These are phyloP conservation scores for Chaetomium tenue DNA, from an alignment of 495 filamentous ascomycete genomes.

Conservation along the genomic window DNA sequence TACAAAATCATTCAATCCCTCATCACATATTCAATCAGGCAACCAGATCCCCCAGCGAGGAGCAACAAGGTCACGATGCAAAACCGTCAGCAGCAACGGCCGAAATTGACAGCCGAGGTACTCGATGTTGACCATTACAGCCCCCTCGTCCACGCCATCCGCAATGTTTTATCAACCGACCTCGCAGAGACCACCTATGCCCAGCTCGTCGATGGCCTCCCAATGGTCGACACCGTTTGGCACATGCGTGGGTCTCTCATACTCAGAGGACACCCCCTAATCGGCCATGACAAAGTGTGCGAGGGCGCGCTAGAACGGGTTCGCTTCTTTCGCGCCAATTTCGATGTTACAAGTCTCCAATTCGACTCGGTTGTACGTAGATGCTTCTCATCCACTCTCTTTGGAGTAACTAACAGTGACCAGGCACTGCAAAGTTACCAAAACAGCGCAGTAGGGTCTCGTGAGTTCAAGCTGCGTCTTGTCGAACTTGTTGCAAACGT, in stretches of 20 bases:
- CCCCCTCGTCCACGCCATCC: not conserved
- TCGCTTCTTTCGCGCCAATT: not conserved
- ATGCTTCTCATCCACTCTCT: no score
- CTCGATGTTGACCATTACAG: conserved; percentile 7
- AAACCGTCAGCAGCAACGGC: not conserved
- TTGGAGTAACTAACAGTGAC: not conserved
- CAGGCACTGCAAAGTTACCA: conserved; percentile 16
- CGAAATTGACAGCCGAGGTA: not conserved
- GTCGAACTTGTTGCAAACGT: conserved; percentile 9
- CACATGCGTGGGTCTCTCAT: not conserved
- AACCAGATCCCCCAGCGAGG: not conserved
- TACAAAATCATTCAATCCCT: no score
- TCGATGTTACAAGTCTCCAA: conserved; percentile 1
- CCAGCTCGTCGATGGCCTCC: conserved; percentile 17
- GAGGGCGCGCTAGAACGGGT: conserved; percentile 3
- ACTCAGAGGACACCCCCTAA: conserved; percentile 6
- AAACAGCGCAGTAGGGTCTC: not conserved
- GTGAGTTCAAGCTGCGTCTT: conserved; percentile 16
- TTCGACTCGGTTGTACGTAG: conserved; percentile 1
- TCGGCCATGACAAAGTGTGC: conserved; percentile 3
- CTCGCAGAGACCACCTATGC: conserved; percentile 3
- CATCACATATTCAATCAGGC: no score
- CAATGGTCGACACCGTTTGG: not conserved
- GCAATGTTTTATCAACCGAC: conserved; percentile 9
- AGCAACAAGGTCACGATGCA: not conserved